Conservation (phyloP, 495 filamentous ascomycete species). For the Penicillium diatomitis region DNA sequence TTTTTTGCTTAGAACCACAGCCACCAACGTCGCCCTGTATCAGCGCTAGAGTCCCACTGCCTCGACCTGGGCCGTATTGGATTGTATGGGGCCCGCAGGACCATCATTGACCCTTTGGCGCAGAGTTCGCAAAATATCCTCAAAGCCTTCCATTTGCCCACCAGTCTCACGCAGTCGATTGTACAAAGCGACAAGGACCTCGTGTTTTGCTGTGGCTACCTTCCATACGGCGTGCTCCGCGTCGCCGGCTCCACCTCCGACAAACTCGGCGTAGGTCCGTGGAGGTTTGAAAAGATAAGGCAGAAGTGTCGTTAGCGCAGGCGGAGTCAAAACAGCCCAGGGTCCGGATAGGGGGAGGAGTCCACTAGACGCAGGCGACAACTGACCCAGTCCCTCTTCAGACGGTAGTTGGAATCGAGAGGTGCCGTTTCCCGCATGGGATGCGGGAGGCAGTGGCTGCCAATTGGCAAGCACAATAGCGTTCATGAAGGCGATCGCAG, state of each 20-base stretch:
- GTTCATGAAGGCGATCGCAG: conserved; percentile 45
- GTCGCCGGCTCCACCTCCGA: conserved; percentile 49
- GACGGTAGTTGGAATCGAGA: conserved; percentile 36
- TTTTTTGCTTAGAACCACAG: too few relatives aligned
- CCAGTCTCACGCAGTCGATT: conserved; percentile 21
- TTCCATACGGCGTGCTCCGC: conserved; percentile 50
- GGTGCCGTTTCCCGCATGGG: conserved; percentile 8
- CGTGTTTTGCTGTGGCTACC: conserved; percentile 51
- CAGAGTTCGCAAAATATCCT: conserved; percentile 37
- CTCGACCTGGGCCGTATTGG: conserved; percentile 24
- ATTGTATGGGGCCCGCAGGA: conserved; percentile 29
- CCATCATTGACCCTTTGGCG: conserved; percentile 37
- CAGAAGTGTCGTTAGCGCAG: conserved; percentile 42
- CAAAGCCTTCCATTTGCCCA: conserved; percentile 25
- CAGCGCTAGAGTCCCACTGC: conserved; percentile 23
- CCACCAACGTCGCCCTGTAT: too few relatives aligned
- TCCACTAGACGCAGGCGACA: conserved; percentile 29
- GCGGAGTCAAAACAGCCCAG: conserved; percentile 43
- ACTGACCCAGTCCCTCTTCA: conserved; percentile 26
- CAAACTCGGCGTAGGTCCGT: conserved; percentile 47
- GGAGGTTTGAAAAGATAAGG: conserved; percentile 53
- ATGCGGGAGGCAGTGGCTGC: conserved; percentile 24
- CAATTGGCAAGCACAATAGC: conserved; percentile 49
- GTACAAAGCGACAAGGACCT: conserved; percentile 41
- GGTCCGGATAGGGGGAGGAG: conserved; percentile 37